Conservation (phyloP, 805 yeast species). For the Candida ascalaphidarum region DNA sequence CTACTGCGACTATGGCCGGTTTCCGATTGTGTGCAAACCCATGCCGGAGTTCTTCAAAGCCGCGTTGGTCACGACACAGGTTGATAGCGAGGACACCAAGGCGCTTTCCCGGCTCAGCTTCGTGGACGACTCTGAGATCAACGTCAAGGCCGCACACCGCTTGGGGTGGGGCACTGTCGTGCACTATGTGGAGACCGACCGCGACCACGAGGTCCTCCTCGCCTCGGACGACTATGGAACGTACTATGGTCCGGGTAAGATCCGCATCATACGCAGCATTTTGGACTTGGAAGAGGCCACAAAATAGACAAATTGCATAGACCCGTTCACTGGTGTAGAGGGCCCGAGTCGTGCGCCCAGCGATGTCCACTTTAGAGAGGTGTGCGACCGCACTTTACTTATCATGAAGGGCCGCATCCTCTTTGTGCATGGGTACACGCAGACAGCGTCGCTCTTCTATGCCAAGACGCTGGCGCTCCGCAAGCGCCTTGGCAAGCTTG, state of each 20-base stretch:
- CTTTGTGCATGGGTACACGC: conserved; percentile 90
- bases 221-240: conserved; percentile 18
- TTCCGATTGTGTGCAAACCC: conserved; percentile 84
- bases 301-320: too few species aligned
- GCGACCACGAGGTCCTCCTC: conserved; percentile 33
- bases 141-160: conserved; percentile 63
- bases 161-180: conserved; percentile 67
- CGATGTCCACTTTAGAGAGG: too few species aligned
- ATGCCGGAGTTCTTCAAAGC: conserved; percentile 57
- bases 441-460: conserved; percentile 75
- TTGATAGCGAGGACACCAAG: conserved; percentile 21
- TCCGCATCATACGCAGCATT: conserved; percentile 48
- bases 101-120: conserved; percentile 49
- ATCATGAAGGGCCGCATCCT: conserved; percentile 51
- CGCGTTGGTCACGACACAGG: conserved; percentile 60
- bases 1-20: conserved; percentile 73
- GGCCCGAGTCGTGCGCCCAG: too few species aligned
- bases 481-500: conserved; percentile 57
- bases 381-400: too few species aligned
- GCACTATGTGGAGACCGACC: conserved; percentile 68
- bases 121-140: conserved; percentile 80
- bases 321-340: too few species aligned
- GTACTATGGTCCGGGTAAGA: conserved; percentile 26
- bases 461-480: conserved; percentile 86
- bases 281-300: conserved; percentile 37